Conservation (phyloP, 495 filamentous ascomycete genomes). For the Diplogelasinospora grovesii region DNA sequence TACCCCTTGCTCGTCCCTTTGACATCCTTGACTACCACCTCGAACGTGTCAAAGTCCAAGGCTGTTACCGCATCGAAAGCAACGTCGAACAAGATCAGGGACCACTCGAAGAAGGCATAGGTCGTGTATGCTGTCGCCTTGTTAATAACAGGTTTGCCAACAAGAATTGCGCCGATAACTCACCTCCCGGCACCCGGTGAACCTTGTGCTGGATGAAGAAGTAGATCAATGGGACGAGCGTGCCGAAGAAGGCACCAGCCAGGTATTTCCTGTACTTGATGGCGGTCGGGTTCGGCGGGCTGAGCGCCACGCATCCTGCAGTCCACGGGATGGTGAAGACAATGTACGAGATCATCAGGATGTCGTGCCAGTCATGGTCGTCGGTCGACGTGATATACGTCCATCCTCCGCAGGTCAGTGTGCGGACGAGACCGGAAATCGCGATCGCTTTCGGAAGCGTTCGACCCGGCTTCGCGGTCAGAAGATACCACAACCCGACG, state of each 20-base stretch:
- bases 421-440: slow-evolving; percentile 75
- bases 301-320: slow-evolving; percentile 78
- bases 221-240: slow-evolving; percentile 83
- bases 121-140: slow-evolving; percentile 77
- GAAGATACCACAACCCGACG: slow-evolving; percentile 85
- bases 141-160: slow-evolving; percentile 13
- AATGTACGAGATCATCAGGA: slow-evolving; percentile 98
- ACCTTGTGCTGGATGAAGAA: slow-evolving; percentile 99
- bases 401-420: slow-evolving; percentile 95
- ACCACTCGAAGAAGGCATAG: slow-evolving; percentile 98
- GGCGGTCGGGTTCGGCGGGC: slow-evolving; percentile 75
- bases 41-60: slow-evolving; percentile 87
- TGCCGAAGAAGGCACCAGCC: slow-evolving; percentile 81
- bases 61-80: slow-evolving; percentile 94
- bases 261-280: slow-evolving; percentile 86
- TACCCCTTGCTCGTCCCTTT: slow-evolving; percentile 97
- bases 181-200: slow-evolving; percentile 89
- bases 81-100: slow-evolving; percentile 89
- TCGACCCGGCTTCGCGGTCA: slow-evolving; percentile 69
- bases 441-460: slow-evolving; percentile 77
- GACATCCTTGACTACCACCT: slow-evolving; percentile 81
- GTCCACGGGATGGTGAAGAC: slow-evolving; percentile 96
- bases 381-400: slow-evolving; percentile 98
- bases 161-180: slow-evolving; percentile 4
- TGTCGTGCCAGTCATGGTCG: slow-evolving; percentile 97